Base-by-base conservation (phyloP, 768 basidiomycete genomes). In the Podaxis sp. region DNA sequence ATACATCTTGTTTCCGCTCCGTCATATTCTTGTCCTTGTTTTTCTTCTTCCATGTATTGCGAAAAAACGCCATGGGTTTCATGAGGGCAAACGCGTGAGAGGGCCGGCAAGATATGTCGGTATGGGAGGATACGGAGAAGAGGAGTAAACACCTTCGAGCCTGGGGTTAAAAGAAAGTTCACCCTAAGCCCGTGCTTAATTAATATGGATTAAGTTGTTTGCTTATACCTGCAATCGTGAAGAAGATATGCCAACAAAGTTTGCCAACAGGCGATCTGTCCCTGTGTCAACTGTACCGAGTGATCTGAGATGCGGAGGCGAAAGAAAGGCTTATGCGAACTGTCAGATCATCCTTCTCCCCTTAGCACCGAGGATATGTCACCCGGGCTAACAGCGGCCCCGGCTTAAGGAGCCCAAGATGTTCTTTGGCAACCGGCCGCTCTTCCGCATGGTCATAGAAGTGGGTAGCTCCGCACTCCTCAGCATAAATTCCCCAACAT, bases 11-110 rank as follows among this genome's bases (percentile, higher is more conserved):
- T 36, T 61, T 61, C 23, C 44, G 25, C 52, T 60, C 36, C 14
- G 59, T 16, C 46, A 14, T 37, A 28, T 47, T 16, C 37, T 50
- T 55, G 61, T 51, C 59, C 46, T 61, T 61, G 38, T 72, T 73
- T 66, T 70, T 74, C 65, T 71, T 78, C 64, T 67, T 73, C 76
- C 76, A 78, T 11, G 72, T 67, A 53, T 72, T 74, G 52, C 75
- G 75, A 55, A 80, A 67, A 64, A 79, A 75, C 4, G 73, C 68
- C 14, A 76, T 62, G 13, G 74, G 66, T 65, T 79, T 78, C 79
- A 79, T 79, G 61, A 50, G 55, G 40, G 55, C 48, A 53, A 48
- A 36, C 28, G 58, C 57, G 50, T 32, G 61, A 25, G 28, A 42
- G 53, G 56, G 38, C 57, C 4, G 25, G 46, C n/a, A 40, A 32